Conservation (phyloP, 208 protist species). For the Leishmania arabica region DNA sequence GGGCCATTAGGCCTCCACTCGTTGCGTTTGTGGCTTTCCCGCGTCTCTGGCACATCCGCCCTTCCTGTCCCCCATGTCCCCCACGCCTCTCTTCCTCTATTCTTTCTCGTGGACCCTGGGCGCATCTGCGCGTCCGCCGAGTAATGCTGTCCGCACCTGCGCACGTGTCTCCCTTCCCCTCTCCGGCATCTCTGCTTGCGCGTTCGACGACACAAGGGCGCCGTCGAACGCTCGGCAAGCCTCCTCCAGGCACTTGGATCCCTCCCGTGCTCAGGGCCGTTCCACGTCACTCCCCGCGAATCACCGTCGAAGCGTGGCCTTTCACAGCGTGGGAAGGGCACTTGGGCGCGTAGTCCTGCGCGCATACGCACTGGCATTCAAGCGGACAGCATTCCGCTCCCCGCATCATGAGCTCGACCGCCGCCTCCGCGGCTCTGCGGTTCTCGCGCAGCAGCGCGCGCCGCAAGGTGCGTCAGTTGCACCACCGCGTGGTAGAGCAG, state of each 20-base stretch:
- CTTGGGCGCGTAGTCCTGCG: neutral
- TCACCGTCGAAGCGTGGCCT: neutral
- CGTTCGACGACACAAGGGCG: neutral
- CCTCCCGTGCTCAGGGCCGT: neutral
- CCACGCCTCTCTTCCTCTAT: neutral
- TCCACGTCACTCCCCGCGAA: neutral
- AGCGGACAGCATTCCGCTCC: neutral
- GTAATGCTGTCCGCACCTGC: neutral
- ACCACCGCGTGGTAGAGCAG: conserved; percentile 53
- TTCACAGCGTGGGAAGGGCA: neutral
- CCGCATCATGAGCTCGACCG: conserved; percentile 14
- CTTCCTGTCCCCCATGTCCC: too few species aligned
- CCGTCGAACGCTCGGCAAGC: neutral
- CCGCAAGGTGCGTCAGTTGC: conserved; percentile 56
- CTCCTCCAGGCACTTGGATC: neutral
- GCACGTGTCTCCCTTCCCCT: neutral
- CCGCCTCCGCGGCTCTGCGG: conserved; percentile 20
- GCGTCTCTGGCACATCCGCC: neutral
- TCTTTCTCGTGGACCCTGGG: neutral
- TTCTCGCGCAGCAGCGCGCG: conserved; percentile 46
- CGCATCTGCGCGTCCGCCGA: neutral
- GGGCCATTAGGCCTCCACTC: neutral
- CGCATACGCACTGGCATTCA: neutral
- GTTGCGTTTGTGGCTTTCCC: neutral
- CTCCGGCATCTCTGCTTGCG: neutral